Conservation (phyloP, 2,329 filamentous ascomycete genomes). For the Nigrograna mackinnonii region DNA sequence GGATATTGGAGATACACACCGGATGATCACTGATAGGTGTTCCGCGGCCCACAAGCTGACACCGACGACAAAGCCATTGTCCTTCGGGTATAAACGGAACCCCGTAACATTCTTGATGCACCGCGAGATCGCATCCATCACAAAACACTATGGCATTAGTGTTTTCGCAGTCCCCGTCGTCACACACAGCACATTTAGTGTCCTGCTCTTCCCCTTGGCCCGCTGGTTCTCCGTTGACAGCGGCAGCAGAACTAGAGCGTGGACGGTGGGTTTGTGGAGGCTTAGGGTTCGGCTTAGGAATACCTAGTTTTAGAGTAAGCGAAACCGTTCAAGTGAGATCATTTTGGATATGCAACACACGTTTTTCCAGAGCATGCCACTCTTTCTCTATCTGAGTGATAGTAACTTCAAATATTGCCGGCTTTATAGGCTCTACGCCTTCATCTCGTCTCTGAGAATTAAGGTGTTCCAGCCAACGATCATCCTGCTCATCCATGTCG, state of each 20-base stretch:
- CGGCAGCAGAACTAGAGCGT: constrained; percentile 89
- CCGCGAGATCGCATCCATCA: constrained; percentile 94
- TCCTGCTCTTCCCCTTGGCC: constrained; percentile 87
- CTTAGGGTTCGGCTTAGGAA: constrained; percentile 95
- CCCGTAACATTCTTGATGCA: constrained; percentile 98
- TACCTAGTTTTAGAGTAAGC: constrained; percentile 46
- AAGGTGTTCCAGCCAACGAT: constrained; percentile 88
- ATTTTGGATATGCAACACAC: constrained; percentile 42
- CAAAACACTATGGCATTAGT: constrained; percentile 99
- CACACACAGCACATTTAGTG: constrained; percentile 95
- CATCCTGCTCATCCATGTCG: constrained; percentile 99
- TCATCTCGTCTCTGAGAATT: constrained; percentile 76
- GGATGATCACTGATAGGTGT: constrained; percentile 68
- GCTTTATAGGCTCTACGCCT: constrained; percentile 80
- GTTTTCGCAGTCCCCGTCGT: constrained; percentile 99
- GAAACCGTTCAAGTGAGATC: background rate
- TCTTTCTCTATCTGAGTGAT: constrained; percentile 99
- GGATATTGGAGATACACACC: constrained; percentile 18
- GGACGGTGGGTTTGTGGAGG: constrained; percentile 93
- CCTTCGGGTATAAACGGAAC: constrained; percentile 98
- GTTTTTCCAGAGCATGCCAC: constrained; percentile 94
- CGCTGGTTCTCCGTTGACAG: constrained; percentile 90
- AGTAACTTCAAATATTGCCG: constrained; percentile 94
- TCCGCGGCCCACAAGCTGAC: constrained; percentile 90
- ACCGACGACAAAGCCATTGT: constrained; percentile 97